Evolutionary conservation across 371 early-diverging fungal genomes (phyloP), one percentile per base, ranked within the genome.

Genomic region (Mucor velutinosus): DNA sequence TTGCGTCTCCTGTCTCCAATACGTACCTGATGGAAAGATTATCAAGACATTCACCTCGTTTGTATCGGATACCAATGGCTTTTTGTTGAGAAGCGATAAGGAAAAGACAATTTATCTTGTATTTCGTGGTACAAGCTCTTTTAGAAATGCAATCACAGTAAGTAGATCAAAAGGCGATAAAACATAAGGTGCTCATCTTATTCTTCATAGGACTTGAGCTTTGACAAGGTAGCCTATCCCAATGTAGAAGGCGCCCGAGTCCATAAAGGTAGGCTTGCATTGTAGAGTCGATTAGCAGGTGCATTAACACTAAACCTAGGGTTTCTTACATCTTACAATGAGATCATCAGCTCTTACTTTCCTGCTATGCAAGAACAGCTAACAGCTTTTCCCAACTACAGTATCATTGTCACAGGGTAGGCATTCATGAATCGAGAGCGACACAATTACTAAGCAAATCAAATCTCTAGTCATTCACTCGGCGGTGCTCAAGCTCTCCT

Each of bases 81-180:
- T 58, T 62, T 53, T 76, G 4, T 30, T 71, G 39, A 57, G 66
- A 25, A 71, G 69, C 25, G 69, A 68, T 23, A 27, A 21, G 3
- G 57, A 65, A 17, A 62, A 74, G 19, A 30, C 30, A 0, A 70
- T 76, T 8, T 60, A 76, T 25, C 41, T 76, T 60, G 65, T 58
- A 1, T 76, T 73, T 58, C 62, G 76, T 60, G 76, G 76, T 43
- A 70, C 71, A 19, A 74, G 64, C 35, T 74, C 75, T 23, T 33
- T 74, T 53, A 59, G 62, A 25, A 67, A 60, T 30, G 41, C 57
- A 12, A 62, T 74, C n/a, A 47, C 59, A 45, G 73, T 67, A 62
- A 58, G 57, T 35, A 37, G 15, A 45, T 45, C 19, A 45, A n/a
- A 15, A 1, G 14, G 4, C 5, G 17, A 1, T 17, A 19, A 15